Conservation (phyloP, 106 monocot genomes). For the Dendrobium catenatum region DNA sequence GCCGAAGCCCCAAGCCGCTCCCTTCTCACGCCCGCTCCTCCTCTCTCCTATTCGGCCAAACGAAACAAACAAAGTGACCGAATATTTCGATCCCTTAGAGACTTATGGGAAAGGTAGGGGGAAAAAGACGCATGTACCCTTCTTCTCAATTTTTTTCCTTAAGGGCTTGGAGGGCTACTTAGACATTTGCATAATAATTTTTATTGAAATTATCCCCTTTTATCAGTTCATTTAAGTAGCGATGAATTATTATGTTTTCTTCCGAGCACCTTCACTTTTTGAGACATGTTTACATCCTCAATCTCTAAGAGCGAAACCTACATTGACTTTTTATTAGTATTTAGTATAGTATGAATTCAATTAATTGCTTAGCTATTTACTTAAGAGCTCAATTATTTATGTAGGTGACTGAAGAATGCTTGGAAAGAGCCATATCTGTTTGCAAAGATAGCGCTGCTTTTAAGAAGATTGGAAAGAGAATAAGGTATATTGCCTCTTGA, state of each 20-base stretch:
- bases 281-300: background rate
- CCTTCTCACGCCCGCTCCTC: too few relatives aligned
- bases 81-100: too few relatives aligned
- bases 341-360: background rate
- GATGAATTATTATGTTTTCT: background rate
- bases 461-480: slow-evolving; percentile 93
- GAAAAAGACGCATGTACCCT: too few relatives aligned
- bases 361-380: background rate
- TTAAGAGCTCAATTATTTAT: slow-evolving; percentile 3
- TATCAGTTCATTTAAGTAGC: background rate
- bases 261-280: background rate
- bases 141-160: too few relatives aligned
- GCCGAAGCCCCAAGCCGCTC: too few relatives aligned
- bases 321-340: background rate
- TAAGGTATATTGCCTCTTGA: slow-evolving; percentile 41
- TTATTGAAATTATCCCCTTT: too few relatives aligned
- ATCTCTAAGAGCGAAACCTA: background rate
- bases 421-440: slow-evolving; percentile 70
- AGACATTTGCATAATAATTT: too few relatives aligned
- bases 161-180: too few relatives aligned
- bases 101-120: too few relatives aligned
- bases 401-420: slow-evolving; percentile 83
- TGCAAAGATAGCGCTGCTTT: slow-evolving; percentile 89
- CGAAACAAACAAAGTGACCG: too few relatives aligned
- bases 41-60: too few relatives aligned